Conservation (phyloP, 1,284 basidiomycete genomes). For the Cutaneotrichosporon sp. region DNA sequence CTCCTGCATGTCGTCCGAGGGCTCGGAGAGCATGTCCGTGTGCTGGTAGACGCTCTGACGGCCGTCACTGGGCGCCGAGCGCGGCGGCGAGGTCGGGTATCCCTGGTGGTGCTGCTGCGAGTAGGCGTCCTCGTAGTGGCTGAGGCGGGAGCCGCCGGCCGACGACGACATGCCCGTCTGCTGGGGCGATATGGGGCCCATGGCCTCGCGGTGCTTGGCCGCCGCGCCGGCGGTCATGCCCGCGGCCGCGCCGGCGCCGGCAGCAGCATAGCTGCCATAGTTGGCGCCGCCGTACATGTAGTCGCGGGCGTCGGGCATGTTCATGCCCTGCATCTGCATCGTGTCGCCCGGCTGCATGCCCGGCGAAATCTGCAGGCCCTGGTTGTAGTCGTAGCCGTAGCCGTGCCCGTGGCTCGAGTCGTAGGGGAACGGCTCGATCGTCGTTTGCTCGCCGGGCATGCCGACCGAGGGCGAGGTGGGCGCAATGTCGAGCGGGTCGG, state of each 20-base stretch:
- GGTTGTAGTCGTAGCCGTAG: constrained; percentile 10
- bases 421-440: constrained; percentile 30
- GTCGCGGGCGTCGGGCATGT: constrained; percentile 48
- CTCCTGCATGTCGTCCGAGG: constrained; percentile 31
- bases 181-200: constrained; percentile 8
- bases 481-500: constrained; percentile 47
- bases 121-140: constrained; percentile 10
- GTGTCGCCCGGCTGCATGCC: constrained; percentile 11
- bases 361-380: no score
- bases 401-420: constrained; percentile 4
- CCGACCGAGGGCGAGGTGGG: constrained; percentile 33
- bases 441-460: constrained; percentile 19
- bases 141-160: background rate
- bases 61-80: constrained; percentile 5
- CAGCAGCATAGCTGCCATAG: constrained; percentile 21
- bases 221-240: constrained; percentile 3
- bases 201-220: constrained; percentile 5
- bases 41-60: constrained; percentile 14
- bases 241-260: constrained; percentile 4
- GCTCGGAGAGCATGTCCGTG: constrained; percentile 33
- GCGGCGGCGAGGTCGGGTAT: background rate
- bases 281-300: constrained; percentile 31
- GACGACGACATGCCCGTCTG: constrained; percentile 1
- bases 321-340: constrained; percentile 26
- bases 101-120: constrained; percentile 1